Evolutionary conservation across 192 early-diverging fungal species (phyloP), one percentile per base, ranked within the genome.

Genomic region (Backusella liffmaniae): DNA sequence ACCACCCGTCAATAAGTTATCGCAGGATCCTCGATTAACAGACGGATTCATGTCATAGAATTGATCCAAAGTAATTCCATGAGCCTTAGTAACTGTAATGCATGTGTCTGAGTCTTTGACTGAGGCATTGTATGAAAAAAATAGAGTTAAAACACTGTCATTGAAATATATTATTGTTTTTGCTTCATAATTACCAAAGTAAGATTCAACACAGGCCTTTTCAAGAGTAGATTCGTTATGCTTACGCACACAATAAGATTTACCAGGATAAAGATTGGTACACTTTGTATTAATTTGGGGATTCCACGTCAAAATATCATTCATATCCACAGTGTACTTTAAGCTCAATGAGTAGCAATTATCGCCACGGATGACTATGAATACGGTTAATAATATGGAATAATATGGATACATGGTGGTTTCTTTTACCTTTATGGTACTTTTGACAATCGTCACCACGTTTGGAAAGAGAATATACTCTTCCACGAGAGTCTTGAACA

Each of bases 21-120:
- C 70, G n/a, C 79, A 80, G 23, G 56, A 66, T 15, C 74, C 74
- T 16, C 62, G 53, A n/a, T 80, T 59, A 15, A 80, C 74, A 41
- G 70, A 66, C 35, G 70, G 79, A 37, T 80, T 80, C 79, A 75
- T 67, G 16, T 69, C 51, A n/a, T 76, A 80, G 26, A 80, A 76
- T 5, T 71, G 65, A 39, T 75, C 66, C 8, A 72, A 41, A 29
- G 56, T 46, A 34, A 80, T 75, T 18, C 62, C 44, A 29, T 75
- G 67, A 30, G 62, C 65, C 56, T 80, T 80, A 1, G 74, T 41
- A 7, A 80, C 37, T 16, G 39, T 72, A 23, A 46, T 70, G 67
- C 78, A 80, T 42, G 56, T 80, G 26, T 80, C 78, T 26, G 59
- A 51, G 30, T 23, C 35, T 13, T 59, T 59, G 12, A 76, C 78